Percentiles rank a stretch among this genome's conserved stretches.
Evolutionary conservation across 345 rosid species (phyloP).

Genomic region (Crucihimalaya himalaica): DNA sequence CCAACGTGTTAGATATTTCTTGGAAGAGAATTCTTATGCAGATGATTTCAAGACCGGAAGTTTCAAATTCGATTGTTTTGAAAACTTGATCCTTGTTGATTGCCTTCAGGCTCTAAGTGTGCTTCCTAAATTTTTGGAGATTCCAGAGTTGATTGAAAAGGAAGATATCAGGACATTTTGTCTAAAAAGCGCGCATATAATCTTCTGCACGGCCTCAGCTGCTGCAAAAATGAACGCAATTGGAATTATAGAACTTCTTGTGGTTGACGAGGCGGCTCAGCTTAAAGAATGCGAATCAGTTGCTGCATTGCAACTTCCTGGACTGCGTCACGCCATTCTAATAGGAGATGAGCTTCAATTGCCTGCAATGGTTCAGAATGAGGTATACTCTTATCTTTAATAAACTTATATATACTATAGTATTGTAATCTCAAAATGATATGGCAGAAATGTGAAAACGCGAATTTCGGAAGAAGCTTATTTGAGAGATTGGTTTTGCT

Average conservation of each 20-base stretch:
- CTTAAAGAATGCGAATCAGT: constrained; percentile 55
- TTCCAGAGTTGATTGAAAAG: background rate
- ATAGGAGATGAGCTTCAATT: constrained; percentile 53
- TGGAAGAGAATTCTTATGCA: background rate
- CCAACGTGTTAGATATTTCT: background rate
- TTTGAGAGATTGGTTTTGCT: constrained; percentile 56
- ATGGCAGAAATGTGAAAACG: background rate
- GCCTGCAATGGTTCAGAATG: constrained; percentile 48
- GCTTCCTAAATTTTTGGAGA: constrained; percentile 1
- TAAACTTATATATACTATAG: too few relatives aligned
- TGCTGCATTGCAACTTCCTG: constrained; percentile 45
- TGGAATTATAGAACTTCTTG: constrained; percentile 27
- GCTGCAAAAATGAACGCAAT: constrained; percentile 35
- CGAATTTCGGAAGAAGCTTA: constrained; percentile 64
- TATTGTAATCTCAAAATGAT: too few relatives aligned
- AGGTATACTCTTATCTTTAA: constrained; percentile 23
- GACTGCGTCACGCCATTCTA: constrained; percentile 46
- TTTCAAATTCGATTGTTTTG: background rate
- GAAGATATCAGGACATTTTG: constrained; percentile 16
- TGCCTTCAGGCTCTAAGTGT: background rate
- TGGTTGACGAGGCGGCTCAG: constrained; percentile 59
- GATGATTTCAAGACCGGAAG: background rate
- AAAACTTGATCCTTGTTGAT: background rate
- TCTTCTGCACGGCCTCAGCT: constrained; percentile 49
- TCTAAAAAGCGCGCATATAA: constrained; percentile 34